Conservation (phyloP, 2,329 filamentous ascomycete genomes). For the Lasiodiplodia sp. region DNA sequence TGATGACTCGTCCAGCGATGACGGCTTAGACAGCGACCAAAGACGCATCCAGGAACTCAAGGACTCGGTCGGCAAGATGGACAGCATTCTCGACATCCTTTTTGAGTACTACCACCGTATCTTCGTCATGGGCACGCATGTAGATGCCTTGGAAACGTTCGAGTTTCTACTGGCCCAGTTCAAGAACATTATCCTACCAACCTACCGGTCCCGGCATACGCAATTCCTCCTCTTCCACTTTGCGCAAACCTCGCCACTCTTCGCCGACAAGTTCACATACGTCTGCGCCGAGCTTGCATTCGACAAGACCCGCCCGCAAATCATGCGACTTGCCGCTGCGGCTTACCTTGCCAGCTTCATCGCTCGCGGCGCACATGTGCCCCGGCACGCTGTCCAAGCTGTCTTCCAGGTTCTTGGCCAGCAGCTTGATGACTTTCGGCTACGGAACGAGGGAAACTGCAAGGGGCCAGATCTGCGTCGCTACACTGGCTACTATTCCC, state of each 20-base stretch:
- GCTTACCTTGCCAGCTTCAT: conserved; percentile 96
- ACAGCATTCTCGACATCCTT: conserved; percentile 84
- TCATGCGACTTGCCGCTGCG: conserved; percentile 82
- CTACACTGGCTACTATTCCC: conserved; percentile 85
- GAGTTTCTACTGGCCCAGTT: conserved; percentile 86
- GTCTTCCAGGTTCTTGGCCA: conserved; percentile 81
- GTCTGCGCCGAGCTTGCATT: conserved; percentile 77
- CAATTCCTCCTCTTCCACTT: conserved; percentile 98
- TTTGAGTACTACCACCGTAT: conserved; percentile 82
- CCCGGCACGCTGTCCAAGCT: conserved; percentile 76
- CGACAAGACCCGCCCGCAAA: conserved; percentile 69
- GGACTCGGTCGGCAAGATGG: conserved; percentile 88
- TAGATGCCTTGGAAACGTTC: conserved; percentile 74
- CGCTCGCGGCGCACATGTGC: conserved; percentile 84
- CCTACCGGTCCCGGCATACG: conserved; percentile 88
- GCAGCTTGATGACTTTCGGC: conserved; percentile 78
- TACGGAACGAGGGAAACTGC: conserved; percentile 74
- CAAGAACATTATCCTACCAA: conserved; percentile 84
- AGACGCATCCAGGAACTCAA: conserved; percentile 74
- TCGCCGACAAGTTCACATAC: conserved; percentile 83
- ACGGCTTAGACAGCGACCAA: conserved; percentile 63
- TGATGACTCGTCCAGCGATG: conserved; percentile 74
- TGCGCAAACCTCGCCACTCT: conserved; percentile 78
- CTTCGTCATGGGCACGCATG: conserved; percentile 70
- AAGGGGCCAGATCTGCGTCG: conserved; percentile 84